Evolutionary conservation across 2,329 filamentous ascomycete genomes (phyloP).

Genomic region (Hymenoscyphus fructigenus): DNA sequence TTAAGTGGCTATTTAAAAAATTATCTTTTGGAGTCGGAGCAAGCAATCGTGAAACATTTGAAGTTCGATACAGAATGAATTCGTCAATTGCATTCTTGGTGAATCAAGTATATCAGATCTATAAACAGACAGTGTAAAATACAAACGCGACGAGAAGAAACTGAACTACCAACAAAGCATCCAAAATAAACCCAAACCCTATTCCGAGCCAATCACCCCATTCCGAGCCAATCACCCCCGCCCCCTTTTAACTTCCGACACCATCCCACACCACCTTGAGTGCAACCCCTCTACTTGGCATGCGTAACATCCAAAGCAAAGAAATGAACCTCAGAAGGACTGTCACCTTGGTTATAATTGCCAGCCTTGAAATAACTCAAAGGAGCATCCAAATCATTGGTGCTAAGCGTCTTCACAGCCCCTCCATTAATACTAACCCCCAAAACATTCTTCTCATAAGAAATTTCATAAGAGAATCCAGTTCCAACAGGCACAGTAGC

Average conservation of each 20-base stretch:
- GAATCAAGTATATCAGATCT: background rate
- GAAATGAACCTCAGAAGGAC: constrained; percentile 20
- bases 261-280: background rate
- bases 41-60: too few species aligned
- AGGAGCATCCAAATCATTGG: constrained; percentile 34
- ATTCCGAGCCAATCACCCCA: background rate
- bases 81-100: too few species aligned
- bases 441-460: constrained; percentile 39
- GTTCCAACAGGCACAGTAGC: constrained; percentile 37
- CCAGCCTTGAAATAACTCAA: constrained; percentile 42
- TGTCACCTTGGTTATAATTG: constrained; percentile 39
- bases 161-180: too few species aligned
- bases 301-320: constrained; percentile 10
- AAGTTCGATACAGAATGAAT: too few species aligned
- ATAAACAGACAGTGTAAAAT: background rate
- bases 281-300: background rate
- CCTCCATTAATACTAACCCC: constrained; percentile 37
- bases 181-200: background rate
- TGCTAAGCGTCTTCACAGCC: constrained; percentile 29
- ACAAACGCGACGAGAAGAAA: background rate
- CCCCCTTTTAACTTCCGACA: background rate
- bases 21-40: too few species aligned
- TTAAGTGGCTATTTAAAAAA: too few species aligned
- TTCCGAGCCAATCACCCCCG: too few species aligned
- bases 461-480: constrained; percentile 41